These are phyloP conservation scores for Raddia guianensis DNA, from an alignment of 176 grass and related monocot species.

Conservation along the genomic window DNA sequence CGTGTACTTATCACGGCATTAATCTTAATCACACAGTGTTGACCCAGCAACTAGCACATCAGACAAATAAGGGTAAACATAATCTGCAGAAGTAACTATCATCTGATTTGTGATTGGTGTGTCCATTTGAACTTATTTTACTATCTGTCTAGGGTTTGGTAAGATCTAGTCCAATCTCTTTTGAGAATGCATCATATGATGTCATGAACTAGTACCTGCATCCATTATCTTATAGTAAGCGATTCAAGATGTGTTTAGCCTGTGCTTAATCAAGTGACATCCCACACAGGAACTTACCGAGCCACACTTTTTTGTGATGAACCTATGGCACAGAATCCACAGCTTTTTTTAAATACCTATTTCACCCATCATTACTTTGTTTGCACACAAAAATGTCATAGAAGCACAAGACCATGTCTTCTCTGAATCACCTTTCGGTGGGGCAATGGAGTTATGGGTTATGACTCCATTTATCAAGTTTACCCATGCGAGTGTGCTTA, in stretches of 20 bases:
- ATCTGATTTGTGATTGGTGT: conserved; percentile 10
- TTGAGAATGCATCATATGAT: background rate
- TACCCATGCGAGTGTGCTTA: too few species aligned
- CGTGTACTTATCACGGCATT: background rate
- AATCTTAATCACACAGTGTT: conserved; percentile 11
- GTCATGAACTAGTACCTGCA: background rate
- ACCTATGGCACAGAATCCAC: background rate
- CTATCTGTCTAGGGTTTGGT: background rate
- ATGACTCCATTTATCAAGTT: too few species aligned
- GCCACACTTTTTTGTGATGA: background rate
- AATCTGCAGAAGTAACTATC: background rate
- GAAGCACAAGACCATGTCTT: conserved; percentile 38
- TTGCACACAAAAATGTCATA: conserved; percentile 28
- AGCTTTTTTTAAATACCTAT: background rate
- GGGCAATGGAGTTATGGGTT: too few species aligned
- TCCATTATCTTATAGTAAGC: background rate
- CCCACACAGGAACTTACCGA: background rate
- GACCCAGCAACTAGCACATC: conserved; percentile 38
- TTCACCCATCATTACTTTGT: conserved; percentile 2
- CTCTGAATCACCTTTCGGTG: too few species aligned
- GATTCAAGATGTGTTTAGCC: background rate
- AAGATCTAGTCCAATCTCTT: conserved; percentile 16
- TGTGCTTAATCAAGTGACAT: background rate
- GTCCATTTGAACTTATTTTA: background rate
- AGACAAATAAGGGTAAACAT: background rate